A percentile compares a stretch with the other conserved stretches of the same genome.
phyloP scores from a whole-genome alignment of 441 rosid species.

The Kokia cookei region DNA sequence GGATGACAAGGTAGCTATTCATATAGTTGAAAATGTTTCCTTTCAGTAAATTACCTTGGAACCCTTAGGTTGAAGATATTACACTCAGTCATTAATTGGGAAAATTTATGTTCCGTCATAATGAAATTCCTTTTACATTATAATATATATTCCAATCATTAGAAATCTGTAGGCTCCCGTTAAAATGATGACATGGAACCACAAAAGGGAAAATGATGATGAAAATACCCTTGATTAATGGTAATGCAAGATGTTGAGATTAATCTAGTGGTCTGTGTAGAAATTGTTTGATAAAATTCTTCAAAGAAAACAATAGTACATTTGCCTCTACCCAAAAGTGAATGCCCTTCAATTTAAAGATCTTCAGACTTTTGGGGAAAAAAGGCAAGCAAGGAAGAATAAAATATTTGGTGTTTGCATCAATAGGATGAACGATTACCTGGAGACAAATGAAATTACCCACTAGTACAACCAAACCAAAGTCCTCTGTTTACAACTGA shows the following conservation, averaged over 20 bases:
- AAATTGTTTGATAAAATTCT: background rate
- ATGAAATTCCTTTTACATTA: background rate
- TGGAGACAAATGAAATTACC: background rate
- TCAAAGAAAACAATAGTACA: background rate
- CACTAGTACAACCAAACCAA: background rate
- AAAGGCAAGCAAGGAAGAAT: background rate
- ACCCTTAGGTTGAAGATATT: background rate
- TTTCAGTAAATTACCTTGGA: background rate
- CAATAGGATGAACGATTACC: background rate
- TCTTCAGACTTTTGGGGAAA: background rate
- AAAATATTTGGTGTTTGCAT: background rate
- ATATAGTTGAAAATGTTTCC: background rate
- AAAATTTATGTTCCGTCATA: background rate
- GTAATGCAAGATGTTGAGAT: background rate
- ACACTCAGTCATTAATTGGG: background rate
- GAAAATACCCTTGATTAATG: background rate
- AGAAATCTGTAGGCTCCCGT: background rate
- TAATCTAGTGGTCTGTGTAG: background rate
- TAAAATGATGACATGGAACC: background rate
- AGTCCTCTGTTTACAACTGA: background rate
- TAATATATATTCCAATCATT: background rate
- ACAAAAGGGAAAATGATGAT: background rate
- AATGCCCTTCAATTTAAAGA: background rate
- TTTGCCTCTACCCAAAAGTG: background rate
- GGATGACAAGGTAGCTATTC: conserved; percentile 87